Evolutionary conservation across 2,329 filamentous ascomycete species (phyloP), one percentile per base, ranked within the genome.

Genomic region (Sporothrix phasma): DNA sequence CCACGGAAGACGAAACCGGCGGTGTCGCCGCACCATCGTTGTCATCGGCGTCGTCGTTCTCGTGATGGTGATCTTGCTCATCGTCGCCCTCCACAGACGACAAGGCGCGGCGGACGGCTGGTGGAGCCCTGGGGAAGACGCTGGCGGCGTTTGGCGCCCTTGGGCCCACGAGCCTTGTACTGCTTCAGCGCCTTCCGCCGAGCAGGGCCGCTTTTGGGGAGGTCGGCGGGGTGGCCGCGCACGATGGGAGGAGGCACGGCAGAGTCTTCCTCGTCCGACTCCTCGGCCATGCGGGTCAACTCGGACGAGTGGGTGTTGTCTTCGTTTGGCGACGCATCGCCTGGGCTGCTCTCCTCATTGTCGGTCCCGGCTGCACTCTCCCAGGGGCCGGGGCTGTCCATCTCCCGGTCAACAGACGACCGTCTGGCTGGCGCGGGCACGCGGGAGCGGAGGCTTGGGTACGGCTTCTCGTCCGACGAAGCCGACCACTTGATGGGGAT

Each of bases 401-500:
- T 73, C 37, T 79, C 76, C 61, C 79, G 78, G 49, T 82, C 80
- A 22, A 77, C 78, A 5, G 76, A 76, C 1, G 70, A 72, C 3
- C n/a, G 61, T 6, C 31, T 45, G 17, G 49, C 17, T 31, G n/a
- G 8, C 2, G 49, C 46, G 73, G 71, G 49, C 5, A 39, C 10
- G 39, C 63, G 62, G 11, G 62, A 64, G 5, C 62, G 49, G 43
- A 81, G 75, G 60, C 78, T 81, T 1, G 85, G 83, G 61, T 85
- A 85, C 1, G 78, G 72, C 67, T 82, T 84, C 31, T 79, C 80
- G 19, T 86, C 81, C 17, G 86, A 81, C 2, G 89, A 75, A 2
- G 76, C 77, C 24, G 83, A 83, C 83, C 87, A 92, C 0, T 89
- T 90, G 3, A 84, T 87, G 0, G 89, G 88, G 11, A 95, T 78